These are phyloP conservation scores for Komagataella phaffii DNA, from an alignment of 805 yeast genomes.

Conservation along the genomic window DNA sequence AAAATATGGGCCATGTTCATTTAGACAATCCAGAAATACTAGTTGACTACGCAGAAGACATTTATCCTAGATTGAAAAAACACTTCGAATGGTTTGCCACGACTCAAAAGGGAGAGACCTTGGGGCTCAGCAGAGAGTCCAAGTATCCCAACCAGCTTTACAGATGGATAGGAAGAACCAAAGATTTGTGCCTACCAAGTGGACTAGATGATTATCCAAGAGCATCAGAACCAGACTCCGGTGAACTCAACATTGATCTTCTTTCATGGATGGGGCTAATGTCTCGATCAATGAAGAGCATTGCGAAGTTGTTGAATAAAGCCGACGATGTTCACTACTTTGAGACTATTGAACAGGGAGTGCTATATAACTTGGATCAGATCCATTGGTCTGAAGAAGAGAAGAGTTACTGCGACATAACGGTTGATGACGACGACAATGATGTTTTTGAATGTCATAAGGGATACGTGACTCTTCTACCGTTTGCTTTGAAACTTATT, in stretches of 20 bases:
- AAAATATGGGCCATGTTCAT: slow-evolving; percentile 35
- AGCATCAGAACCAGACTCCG: slow-evolving; percentile 64
- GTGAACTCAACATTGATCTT: slow-evolving; percentile 84
- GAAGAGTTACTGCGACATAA: slow-evolving; percentile 67
- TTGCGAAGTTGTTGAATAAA: slow-evolving; percentile 51
- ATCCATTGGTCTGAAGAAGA: slow-evolving; percentile 71
- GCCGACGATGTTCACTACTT: slow-evolving; percentile 46
- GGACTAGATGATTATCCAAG: slow-evolving; percentile 96
- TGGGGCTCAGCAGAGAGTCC: slow-evolving; percentile 53
- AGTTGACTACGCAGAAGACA: slow-evolving; percentile 38
- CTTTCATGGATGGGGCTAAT: slow-evolving; percentile 89
- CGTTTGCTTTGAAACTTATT: slow-evolving; percentile 63
- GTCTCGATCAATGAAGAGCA: slow-evolving; percentile 67
- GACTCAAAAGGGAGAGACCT: slow-evolving; percentile 66
- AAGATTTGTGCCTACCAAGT: slow-evolving; percentile 76
- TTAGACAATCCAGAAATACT: slow-evolving; percentile 46
- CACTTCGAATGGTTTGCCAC: slow-evolving; percentile 80
- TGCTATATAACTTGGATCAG: slow-evolving; percentile 50
- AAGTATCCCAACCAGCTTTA: slow-evolving; percentile 49
- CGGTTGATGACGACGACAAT: slow-evolving; percentile 63
- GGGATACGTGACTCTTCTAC: slow-evolving; percentile 81
- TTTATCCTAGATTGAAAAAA: slow-evolving; percentile 63
- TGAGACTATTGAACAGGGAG: slow-evolving; percentile 35
- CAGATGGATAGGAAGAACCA: slow-evolving; percentile 90
- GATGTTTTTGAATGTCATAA: slow-evolving; percentile 63